phyloP scores from a whole-genome alignment of 192 early-diverging fungal species.

The Dimargaris verticillata region DNA sequence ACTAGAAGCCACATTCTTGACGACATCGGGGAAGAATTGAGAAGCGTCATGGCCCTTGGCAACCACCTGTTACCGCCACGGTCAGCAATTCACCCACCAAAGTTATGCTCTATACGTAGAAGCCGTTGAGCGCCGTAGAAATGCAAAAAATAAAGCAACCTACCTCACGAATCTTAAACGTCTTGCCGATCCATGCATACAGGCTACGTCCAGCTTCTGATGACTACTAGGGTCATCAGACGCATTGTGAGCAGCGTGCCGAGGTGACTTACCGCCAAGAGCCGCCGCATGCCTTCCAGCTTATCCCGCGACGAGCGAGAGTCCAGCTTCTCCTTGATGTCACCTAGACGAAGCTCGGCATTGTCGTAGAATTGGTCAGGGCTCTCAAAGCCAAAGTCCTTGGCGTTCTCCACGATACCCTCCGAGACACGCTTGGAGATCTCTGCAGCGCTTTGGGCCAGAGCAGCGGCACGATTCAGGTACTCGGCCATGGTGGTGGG shows the following conservation, averaged over 20 bases:
- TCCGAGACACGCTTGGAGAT: conserved; percentile 60
- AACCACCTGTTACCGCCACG: conserved; percentile 13
- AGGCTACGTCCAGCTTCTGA: too few species aligned
- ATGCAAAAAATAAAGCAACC: too few species aligned
- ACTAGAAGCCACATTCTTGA: conserved; percentile 89
- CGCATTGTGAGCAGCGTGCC: too few species aligned
- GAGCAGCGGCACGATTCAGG: conserved; percentile 42
- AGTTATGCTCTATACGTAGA: too few species aligned
- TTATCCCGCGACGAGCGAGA: conserved; percentile 83
- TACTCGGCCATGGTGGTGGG: conserved; percentile 34
- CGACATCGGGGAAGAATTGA: conserved; percentile 83
- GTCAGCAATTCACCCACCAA: too few species aligned
- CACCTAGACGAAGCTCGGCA: conserved; percentile 64
- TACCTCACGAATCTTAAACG: too few species aligned
- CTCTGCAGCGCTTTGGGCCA: conserved; percentile 65
- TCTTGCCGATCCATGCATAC: too few species aligned
- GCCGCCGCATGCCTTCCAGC: conserved; percentile 75
- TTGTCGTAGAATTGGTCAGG: conserved; percentile 78
- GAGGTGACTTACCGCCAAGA: conserved; percentile 55
- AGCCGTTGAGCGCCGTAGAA: too few species aligned
- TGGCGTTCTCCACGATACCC: conserved; percentile 76
- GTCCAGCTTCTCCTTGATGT: conserved; percentile 58
- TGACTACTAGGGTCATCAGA: too few species aligned
- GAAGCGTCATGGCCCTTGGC: conserved; percentile 81
- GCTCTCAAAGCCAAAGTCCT: conserved; percentile 63